These are phyloP conservation scores for Cadophora luteo-olivacea DNA, from an alignment of 2,329 filamentous ascomycete genomes.

Conservation along the genomic window DNA sequence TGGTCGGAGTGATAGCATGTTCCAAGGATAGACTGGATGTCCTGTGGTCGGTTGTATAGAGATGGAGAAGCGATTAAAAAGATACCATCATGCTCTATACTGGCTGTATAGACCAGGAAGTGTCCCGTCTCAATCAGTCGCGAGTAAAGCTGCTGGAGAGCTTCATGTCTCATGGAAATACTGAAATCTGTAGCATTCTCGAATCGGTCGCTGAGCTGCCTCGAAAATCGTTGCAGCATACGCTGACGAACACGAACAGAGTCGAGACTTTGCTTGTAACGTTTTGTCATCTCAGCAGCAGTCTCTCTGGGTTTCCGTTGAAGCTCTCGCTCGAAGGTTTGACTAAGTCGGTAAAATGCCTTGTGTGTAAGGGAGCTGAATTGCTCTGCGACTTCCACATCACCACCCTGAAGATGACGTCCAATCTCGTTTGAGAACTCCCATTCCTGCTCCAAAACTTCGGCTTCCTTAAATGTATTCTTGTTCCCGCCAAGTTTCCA, in stretches of 20 bases:
- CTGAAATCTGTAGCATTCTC: conserved; percentile 97
- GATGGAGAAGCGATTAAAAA: conserved; percentile 86
- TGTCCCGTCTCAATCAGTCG: conserved; percentile 83
- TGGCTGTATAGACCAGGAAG: conserved; percentile 79
- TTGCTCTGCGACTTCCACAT: conserved; percentile 96
- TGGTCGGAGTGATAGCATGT: conserved; percentile 77
- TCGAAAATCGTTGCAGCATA: conserved; percentile 94
- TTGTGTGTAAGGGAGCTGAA: conserved; percentile 95
- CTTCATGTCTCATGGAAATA: conserved; percentile 73
- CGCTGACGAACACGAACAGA: conserved; percentile 95
- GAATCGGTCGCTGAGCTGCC: conserved; percentile 89
- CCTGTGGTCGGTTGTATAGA: conserved; percentile 75
- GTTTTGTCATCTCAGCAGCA: conserved; percentile 88
- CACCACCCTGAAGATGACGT: conserved; percentile 86
- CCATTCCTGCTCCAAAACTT: conserved; percentile 97
- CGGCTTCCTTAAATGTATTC: conserved; percentile 98
- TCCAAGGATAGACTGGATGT: conserved; percentile 85
- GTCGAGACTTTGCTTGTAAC: conserved; percentile 94
- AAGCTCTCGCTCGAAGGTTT: conserved; percentile 91
- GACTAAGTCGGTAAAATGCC: conserved; percentile 84
- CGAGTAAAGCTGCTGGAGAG: conserved; percentile 79
- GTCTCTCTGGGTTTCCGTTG: conserved; percentile 85
- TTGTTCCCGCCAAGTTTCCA: conserved; percentile 98
- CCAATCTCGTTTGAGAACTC: conserved; percentile 95
- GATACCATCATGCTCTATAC: conserved; percentile 75